Evolutionary conservation across 306 rosid species (phyloP).

Genomic region (Rosa chinensis): DNA sequence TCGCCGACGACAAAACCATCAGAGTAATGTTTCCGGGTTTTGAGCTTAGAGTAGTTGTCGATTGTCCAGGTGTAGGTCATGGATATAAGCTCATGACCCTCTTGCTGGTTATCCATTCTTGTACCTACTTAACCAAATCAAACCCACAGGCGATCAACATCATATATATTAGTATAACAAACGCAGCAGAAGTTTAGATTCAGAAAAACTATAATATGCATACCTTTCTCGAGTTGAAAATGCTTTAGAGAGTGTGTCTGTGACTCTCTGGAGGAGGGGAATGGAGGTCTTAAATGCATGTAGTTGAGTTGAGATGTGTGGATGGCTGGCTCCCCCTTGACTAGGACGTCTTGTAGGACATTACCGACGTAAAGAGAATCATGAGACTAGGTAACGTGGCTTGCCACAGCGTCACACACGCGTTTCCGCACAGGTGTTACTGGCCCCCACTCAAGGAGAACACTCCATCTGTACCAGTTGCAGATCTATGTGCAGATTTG

Average conservation of each 20-base stretch:
- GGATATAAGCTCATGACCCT: slow-evolving; percentile 8
- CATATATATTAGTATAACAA: too few relatives aligned
- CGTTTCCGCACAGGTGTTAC: too few relatives aligned
- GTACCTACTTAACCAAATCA: background rate
- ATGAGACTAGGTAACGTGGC: background rate
- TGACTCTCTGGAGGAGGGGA: too few relatives aligned
- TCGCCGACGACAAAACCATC: slow-evolving; percentile 17
- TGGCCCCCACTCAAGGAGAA: too few relatives aligned
- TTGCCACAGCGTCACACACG: background rate
- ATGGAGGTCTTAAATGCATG: too few relatives aligned
- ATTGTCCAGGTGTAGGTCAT: slow-evolving; percentile 18
- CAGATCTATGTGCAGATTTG: too few relatives aligned
- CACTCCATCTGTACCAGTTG: too few relatives aligned
- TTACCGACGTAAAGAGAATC: background rate
- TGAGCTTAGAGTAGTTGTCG: slow-evolving; percentile 10
- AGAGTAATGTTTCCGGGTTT: slow-evolving; percentile 17
- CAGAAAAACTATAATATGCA: too few relatives aligned
- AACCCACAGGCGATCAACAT: background rate
- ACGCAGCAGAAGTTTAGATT: too few relatives aligned
- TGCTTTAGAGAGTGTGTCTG: too few relatives aligned
- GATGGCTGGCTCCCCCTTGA: background rate
- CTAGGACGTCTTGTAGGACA: background rate
- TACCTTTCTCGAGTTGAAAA: too few relatives aligned
- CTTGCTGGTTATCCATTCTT: background rate
- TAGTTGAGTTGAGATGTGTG: background rate